phyloP scores from a whole-genome alignment of 2,329 filamentous ascomycete genomes.

The Fusarium sp. region DNA sequence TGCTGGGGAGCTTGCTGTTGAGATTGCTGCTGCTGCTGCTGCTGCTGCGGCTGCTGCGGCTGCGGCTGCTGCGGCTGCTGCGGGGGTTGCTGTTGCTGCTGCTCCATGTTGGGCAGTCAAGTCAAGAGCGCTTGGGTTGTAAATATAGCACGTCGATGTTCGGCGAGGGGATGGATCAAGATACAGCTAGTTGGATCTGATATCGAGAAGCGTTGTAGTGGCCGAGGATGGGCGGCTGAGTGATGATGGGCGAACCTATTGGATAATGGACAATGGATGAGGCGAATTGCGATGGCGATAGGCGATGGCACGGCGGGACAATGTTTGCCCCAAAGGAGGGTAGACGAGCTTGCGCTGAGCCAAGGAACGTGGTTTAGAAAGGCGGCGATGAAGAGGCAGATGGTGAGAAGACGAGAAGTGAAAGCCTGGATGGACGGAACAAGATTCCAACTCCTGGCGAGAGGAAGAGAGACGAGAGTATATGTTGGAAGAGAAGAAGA shows the following conservation, averaged over 20 bases:
- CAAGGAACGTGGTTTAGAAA: conserved; percentile 57
- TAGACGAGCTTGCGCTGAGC: conserved; percentile 53
- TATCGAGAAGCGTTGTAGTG: conserved; percentile 42
- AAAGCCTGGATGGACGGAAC: conserved; percentile 59
- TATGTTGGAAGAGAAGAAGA: conserved; percentile 43
- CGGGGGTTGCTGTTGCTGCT: conserved; percentile 62
- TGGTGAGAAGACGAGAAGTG: conserved; percentile 58
- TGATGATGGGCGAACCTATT: conserved; percentile 44
- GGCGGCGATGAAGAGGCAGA: conserved; percentile 53
- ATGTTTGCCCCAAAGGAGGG: conserved; percentile 57
- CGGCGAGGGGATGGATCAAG: conserved; percentile 46
- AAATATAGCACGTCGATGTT: conserved; percentile 56
- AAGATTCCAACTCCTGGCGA: conserved; percentile 54
- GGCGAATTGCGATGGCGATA: conserved; percentile 48
- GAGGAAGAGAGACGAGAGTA: conserved; percentile 48
- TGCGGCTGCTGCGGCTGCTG: conserved; percentile 62
- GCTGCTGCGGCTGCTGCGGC: conserved; percentile 59
- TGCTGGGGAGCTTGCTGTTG: conserved; percentile 66
- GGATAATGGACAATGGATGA: conserved; percentile 44
- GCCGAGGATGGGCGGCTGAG: conserved; percentile 43
- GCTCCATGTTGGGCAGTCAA: conserved; percentile 70
- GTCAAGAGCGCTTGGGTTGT: conserved; percentile 54
- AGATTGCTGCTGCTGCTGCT: conserved; percentile 68
- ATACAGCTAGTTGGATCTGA: conserved; percentile 43
- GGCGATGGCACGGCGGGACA: conserved; percentile 52